phyloP scores from a whole-genome alignment of 768 basidiomycete genomes.

The Amanita brunnescens region DNA sequence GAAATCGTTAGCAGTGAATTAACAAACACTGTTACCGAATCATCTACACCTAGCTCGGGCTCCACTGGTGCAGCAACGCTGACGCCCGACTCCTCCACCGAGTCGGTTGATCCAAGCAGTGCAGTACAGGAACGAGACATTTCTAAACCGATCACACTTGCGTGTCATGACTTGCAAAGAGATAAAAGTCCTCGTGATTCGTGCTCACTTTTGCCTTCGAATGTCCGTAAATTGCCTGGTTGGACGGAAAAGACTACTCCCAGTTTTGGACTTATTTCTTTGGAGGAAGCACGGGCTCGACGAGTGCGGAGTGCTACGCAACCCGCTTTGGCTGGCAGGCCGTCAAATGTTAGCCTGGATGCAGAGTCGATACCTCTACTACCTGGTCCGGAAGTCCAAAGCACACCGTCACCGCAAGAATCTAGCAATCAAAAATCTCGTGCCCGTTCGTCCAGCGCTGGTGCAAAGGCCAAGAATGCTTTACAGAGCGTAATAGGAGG shows the following conservation, averaged over 20 bases:
- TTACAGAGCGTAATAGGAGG: conserved; percentile 32
- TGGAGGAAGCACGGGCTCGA: conserved; percentile 74
- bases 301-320: conserved; percentile 46
- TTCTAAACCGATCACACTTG: conserved; percentile 43
- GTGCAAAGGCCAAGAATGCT: conserved; percentile 42
- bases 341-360: conserved; percentile 16
- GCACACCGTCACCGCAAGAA: conserved; percentile 9
- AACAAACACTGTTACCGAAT: conserved; percentile 41
- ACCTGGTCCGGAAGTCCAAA: conserved; percentile 14
- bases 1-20: conserved; percentile 41
- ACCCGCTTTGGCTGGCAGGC: conserved; percentile 19
- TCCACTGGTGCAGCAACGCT: conserved; percentile 26
- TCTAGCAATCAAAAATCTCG: conserved; percentile 22
- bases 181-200: conserved; percentile 16
- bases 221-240: conserved; percentile 29
- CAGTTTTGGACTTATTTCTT: conserved; percentile 58
- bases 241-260: conserved; percentile 45
- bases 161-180: conserved; percentile 21
- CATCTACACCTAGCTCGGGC: conserved; percentile 21
- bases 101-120: conserved; percentile 18
- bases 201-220: conserved; percentile 18
- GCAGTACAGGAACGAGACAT: conserved; percentile 40
- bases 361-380: conserved; percentile 21
- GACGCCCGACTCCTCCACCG: conserved; percentile 26
- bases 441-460: conserved; percentile 55